A percentile compares a stretch with the other conserved stretches of the same genome.
Evolutionary conservation across 2,329 filamentous ascomycete species (phyloP).

Genomic region (Fusarium vanettenii): DNA sequence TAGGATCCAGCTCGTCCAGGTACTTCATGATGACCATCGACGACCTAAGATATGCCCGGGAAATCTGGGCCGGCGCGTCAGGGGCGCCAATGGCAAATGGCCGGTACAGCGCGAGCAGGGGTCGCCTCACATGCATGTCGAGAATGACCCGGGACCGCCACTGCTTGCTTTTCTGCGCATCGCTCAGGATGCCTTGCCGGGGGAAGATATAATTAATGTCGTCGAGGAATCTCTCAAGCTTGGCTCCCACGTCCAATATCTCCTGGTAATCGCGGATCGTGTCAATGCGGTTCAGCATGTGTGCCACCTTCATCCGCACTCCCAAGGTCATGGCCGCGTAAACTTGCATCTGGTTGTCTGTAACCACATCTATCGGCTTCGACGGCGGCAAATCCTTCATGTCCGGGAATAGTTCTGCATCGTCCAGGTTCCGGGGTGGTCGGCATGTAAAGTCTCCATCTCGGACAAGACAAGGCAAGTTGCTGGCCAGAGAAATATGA

Average conservation of each 20-base stretch:
- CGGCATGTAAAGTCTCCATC: conserved; percentile 66
- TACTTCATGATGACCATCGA: conserved; percentile 68
- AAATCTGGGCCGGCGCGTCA: conserved; percentile 63
- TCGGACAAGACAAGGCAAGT: conserved; percentile 62
- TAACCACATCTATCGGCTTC: conserved; percentile 63
- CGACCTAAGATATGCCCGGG: conserved; percentile 63
- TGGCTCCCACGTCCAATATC: conserved; percentile 64
- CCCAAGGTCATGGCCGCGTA: conserved; percentile 64
- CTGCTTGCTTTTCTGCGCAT: conserved; percentile 59
- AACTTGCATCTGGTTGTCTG: conserved; percentile 65
- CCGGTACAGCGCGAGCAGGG: conserved; percentile 64
- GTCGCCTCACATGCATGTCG: conserved; percentile 66
- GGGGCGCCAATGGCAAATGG: conserved; percentile 65
- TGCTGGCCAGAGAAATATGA: conserved; percentile 64
- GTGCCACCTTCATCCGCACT: conserved; percentile 61
- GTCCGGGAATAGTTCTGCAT: conserved; percentile 59
- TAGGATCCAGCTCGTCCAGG: conserved; percentile 64
- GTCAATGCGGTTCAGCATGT: conserved; percentile 64
- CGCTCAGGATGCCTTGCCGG: conserved; percentile 55
- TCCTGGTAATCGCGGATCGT: conserved; percentile 64
- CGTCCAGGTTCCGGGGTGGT: conserved; percentile 65
- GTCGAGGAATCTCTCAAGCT: conserved; percentile 64
- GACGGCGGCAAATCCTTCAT: conserved; percentile 62
- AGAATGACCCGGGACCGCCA: conserved; percentile 64
- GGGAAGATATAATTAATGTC: conserved; percentile 66